Conservation (phyloP, 116 monocot species). For the Posidonia oceanica region DNA sequence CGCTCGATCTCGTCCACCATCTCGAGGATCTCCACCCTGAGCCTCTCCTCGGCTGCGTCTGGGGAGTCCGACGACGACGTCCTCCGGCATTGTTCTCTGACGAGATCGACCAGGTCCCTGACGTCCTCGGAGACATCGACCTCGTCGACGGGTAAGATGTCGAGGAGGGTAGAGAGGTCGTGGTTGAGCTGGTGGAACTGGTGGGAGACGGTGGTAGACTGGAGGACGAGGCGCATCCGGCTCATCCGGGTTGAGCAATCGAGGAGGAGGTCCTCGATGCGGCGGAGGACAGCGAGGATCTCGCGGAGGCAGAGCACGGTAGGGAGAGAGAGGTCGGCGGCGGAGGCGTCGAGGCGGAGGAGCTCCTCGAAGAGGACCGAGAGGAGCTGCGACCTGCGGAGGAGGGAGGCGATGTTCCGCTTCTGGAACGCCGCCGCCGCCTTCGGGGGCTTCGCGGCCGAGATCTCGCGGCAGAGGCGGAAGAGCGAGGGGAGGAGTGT, state of each 20-base stretch:
- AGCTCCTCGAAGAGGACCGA: constrained; percentile 42
- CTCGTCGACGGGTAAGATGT: constrained; percentile 43
- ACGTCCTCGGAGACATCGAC: constrained; percentile 41
- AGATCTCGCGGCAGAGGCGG: constrained; percentile 26
- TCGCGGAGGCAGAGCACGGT: constrained; percentile 2
- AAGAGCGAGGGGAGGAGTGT: constrained; percentile 20
- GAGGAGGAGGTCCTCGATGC: constrained; percentile 32
- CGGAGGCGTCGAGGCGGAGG: neutral
- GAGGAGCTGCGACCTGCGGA: constrained; percentile 21
- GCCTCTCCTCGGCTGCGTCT: constrained; percentile 15
- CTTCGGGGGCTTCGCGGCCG: constrained; percentile 8
- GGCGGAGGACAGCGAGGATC: constrained; percentile 26
- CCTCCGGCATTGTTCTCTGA: constrained; percentile 42
- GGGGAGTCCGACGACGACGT: neutral
- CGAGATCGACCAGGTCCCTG: constrained; percentile 40
- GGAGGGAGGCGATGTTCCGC: constrained; percentile 14
- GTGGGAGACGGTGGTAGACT: constrained; percentile 15
- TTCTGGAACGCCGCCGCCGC: constrained; percentile 14
- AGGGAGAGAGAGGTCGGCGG: constrained; percentile 3
- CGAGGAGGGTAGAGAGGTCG: constrained; percentile 52
- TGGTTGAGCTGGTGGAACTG: constrained; percentile 32
- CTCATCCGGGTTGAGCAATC: constrained; percentile 31
- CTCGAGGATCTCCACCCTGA: constrained; percentile 32
- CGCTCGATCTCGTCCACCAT: constrained; percentile 44
- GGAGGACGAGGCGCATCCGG: constrained; percentile 35